Evolutionary conservation across 2,329 filamentous ascomycete genomes (phyloP).

Genomic region (Dothideomycetes sp.): DNA sequence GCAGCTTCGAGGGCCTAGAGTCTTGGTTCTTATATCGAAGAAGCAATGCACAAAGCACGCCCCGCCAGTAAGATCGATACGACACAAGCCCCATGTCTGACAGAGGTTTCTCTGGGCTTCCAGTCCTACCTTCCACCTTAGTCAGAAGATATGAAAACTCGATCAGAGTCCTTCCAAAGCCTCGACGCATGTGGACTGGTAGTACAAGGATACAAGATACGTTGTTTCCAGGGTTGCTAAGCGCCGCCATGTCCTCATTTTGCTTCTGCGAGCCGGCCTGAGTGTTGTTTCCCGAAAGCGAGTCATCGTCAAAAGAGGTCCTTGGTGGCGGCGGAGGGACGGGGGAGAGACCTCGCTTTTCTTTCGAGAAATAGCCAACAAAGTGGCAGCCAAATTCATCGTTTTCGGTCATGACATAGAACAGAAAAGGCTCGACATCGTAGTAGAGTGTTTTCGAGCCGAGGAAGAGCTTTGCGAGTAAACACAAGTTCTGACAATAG

Average conservation of each 20-base stretch:
- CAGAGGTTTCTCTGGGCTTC: constrained; percentile 91
- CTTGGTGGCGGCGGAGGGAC: constrained; percentile 54
- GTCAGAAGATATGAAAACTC: constrained; percentile 98
- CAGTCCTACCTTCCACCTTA: constrained; percentile 82
- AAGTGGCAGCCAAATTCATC: constrained; percentile 89
- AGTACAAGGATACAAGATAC: constrained; percentile 94
- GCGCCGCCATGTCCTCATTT: constrained; percentile 13
- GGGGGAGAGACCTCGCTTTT: constrained; percentile 54
- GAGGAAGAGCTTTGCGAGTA: constrained; percentile 93
- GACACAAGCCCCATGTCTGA: constrained; percentile 97
- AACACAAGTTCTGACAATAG: constrained; percentile 96
- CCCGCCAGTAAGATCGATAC: constrained; percentile 93
- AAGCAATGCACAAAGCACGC: constrained; percentile 77
- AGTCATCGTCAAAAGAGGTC: constrained; percentile 15
- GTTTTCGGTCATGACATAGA: constrained; percentile 94
- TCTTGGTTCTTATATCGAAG: constrained; percentile 42
- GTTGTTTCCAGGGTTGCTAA: constrained; percentile 53
- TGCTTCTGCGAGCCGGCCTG: constrained; percentile 11
- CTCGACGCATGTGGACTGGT: constrained; percentile 92
- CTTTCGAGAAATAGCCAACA: constrained; percentile 98
- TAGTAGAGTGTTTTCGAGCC: constrained; percentile 98
- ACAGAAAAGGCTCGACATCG: constrained; percentile 92
- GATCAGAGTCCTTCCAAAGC: constrained; percentile 91
- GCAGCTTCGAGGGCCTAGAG: constrained; percentile 20
- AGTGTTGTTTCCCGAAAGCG: constrained; percentile 11